Evolutionary conservation across 1,284 basidiomycete genomes (phyloP), one percentile per base, ranked within the genome.

Genomic region (Fomitiporia mediterranea): DNA sequence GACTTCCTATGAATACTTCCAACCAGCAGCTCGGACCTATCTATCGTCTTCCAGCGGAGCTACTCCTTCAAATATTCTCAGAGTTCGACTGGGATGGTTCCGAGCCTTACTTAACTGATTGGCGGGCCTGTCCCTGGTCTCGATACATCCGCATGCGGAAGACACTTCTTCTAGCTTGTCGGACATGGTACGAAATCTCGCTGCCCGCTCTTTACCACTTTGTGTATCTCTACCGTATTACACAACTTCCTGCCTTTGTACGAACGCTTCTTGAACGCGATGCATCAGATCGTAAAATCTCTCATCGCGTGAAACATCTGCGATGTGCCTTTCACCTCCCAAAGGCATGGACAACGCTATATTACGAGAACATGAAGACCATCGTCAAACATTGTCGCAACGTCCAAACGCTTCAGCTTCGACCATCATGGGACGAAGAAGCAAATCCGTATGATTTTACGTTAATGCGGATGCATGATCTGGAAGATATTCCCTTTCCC

Each of bases 211-310:
- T 58, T 4, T 58, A 58, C 47, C 42, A 34, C 11, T 17, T 40
- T 34, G 32, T 58, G 2, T 53, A 53, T 47, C n/a, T 58, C 19
- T 34, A 43, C 34, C 57, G 38, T 13, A 28, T 58, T 17, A 46
- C 39, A 1, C 57, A 58, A 25, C 51, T 58, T 11, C 15, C 32
- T 7, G 44, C 46, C 11, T 25, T 58, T 9, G 42, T 53, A 2
- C 17, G 38, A n/a, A 55, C 47, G 4, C 37, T 58, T 21, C 47
- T 50, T 5, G 52, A 49, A 21, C 38, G 37, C 15, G 28, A 7
- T 13, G 28, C 32, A 4, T 2, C 47, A 11, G 21, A 27, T 4
- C n/a, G 32, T 21, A 17, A 30, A 5, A 40, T 32, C 15, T 28
- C 27, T 8, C 47, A 19, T 21, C 54, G 44, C 52, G 44, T 58